Evolutionary conservation across 2,329 filamentous ascomycete genomes (phyloP).

Genomic region (Penicillium paneum): DNA sequence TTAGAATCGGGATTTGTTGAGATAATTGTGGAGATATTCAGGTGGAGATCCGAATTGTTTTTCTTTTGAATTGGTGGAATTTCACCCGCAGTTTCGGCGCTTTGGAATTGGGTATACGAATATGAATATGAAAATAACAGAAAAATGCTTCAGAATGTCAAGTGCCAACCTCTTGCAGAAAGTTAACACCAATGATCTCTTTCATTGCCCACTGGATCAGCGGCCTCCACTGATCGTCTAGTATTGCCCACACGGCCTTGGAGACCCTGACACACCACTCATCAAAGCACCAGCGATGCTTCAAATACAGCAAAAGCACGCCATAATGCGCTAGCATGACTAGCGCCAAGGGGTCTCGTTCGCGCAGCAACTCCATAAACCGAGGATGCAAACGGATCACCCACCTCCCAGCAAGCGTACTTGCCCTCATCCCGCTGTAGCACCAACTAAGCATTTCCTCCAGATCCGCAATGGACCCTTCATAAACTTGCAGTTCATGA

Average conservation of each 20-base stretch:
- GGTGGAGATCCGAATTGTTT: background rate
- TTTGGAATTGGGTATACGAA: constrained; percentile 3
- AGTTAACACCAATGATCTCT: constrained; percentile 28
- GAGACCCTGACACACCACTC: constrained; percentile 65
- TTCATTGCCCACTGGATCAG: constrained; percentile 32
- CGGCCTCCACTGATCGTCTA: constrained; percentile 33
- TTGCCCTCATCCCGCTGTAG: constrained; percentile 49
- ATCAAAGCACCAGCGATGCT: constrained; percentile 63
- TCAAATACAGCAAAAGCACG: constrained; percentile 57
- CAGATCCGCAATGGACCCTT: constrained; percentile 26
- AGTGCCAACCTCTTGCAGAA: constrained; percentile 12
- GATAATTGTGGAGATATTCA: background rate
- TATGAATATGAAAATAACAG: background rate
- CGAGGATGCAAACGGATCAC: constrained; percentile 34
- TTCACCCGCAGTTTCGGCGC: background rate
- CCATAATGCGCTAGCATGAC: constrained; percentile 62
- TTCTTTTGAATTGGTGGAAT: background rate
- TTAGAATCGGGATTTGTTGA: background rate
- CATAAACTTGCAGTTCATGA: constrained; percentile 27
- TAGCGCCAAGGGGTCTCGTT: constrained; percentile 42
- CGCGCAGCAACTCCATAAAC: constrained; percentile 38
- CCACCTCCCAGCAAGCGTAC: constrained; percentile 44
- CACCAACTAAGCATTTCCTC: constrained; percentile 27
- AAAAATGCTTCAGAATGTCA: background rate
- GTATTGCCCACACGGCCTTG: constrained; percentile 52